phyloP scores from a whole-genome alignment of 2,329 filamentous ascomycete species.

The Phyllosticta paracitricarpa region DNA sequence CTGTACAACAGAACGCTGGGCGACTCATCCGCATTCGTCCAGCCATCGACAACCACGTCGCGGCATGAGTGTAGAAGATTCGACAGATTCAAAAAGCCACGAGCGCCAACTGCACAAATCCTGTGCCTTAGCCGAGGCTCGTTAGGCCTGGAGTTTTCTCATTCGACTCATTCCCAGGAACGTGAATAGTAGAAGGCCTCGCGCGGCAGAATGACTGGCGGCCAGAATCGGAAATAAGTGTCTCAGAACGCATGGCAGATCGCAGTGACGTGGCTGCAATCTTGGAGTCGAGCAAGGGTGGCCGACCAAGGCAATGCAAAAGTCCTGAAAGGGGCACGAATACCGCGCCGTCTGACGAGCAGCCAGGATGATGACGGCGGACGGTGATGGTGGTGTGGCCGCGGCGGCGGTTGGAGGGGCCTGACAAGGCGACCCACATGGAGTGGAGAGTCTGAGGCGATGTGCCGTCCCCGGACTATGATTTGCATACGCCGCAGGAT shows the following conservation, averaged over 20 bases:
- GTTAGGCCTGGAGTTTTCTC: neutral
- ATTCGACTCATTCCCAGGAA: neutral
- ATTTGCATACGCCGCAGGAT: neutral
- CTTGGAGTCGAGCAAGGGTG: neutral
- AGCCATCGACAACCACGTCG: neutral
- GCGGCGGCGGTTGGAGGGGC: neutral
- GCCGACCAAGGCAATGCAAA: neutral
- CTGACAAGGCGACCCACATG: neutral
- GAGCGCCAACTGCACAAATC: neutral
- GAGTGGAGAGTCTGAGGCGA: neutral
- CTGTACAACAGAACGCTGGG: neutral
- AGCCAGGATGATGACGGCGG: neutral
- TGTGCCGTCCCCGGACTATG: neutral
- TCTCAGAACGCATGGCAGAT: neutral
- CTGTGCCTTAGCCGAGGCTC: neutral
- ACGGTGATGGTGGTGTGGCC: neutral
- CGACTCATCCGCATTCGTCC: neutral
- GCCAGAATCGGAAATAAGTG: neutral
- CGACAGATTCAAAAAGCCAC: neutral
- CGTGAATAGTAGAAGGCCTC: neutral
- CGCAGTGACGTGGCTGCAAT: neutral
- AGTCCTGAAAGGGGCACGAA: neutral
- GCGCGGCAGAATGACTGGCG: neutral
- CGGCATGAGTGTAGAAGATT: neutral
- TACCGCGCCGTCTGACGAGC: neutral